phyloP scores from a whole-genome alignment of 2,329 filamentous ascomycete genomes.

The Lecanicillium sp. region DNA sequence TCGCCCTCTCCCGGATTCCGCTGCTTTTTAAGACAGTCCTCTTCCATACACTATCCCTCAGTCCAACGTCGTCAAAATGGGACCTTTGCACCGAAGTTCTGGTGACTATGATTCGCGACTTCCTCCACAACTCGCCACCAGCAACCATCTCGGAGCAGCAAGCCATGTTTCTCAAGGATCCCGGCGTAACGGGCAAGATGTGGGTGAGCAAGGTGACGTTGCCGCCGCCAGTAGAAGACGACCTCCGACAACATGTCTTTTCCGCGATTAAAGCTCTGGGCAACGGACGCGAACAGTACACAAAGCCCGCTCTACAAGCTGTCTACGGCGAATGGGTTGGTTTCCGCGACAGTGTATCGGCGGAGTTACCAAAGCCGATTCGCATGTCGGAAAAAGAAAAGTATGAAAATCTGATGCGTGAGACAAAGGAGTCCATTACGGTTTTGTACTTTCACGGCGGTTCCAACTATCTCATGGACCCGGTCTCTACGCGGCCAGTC shows the following conservation, averaged over 20 bases:
- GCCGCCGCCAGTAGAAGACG: slow-evolving; percentile 39
- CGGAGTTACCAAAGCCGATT: not conserved
- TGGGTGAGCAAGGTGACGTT: slow-evolving; percentile 61
- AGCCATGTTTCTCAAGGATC: slow-evolving; percentile 24
- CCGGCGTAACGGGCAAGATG: slow-evolving; percentile 57
- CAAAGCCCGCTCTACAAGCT: not conserved
- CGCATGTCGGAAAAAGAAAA: slow-evolving; percentile 3
- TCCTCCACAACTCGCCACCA: slow-evolving; percentile 7
- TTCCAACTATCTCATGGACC: slow-evolving; percentile 11
- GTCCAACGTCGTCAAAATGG: slow-evolving; percentile 12
- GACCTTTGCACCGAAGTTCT: slow-evolving; percentile 10
- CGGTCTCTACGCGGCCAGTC: slow-evolving; percentile 2
- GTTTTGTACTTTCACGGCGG: slow-evolving; percentile 12
- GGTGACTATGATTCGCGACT: slow-evolving; percentile 10
- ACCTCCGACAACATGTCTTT: not conserved
- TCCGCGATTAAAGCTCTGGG: slow-evolving; percentile 1
- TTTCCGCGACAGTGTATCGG: not conserved
- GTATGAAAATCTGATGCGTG: not conserved
- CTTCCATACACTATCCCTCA: slow-evolving; percentile 3
- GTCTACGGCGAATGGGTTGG: slow-evolving; percentile 13
- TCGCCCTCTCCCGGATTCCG: slow-evolving; percentile 6
- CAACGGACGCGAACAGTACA: not conserved
- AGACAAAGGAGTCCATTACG: not conserved
- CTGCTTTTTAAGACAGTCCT: slow-evolving; percentile 5
- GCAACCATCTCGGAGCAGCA: slow-evolving; percentile 11